Evolutionary conservation across 2,329 filamentous ascomycete species (phyloP), one percentile per base, ranked within the genome.

Genomic region (Colletotrichum plurivorum): DNA sequence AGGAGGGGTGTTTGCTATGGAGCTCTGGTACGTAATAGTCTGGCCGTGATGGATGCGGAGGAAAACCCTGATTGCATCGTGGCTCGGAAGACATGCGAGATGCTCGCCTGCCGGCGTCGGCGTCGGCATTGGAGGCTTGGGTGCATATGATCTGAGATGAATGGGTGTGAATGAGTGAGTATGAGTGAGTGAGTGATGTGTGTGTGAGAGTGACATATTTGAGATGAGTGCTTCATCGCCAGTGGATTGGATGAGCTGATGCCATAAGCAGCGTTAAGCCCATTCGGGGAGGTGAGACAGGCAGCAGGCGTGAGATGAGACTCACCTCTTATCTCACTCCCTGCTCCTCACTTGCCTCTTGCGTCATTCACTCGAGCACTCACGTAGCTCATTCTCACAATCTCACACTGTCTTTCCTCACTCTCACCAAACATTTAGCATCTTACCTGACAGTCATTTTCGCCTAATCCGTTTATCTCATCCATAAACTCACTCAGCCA

Each of bases 201-300:
- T n/a, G 41, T 43, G 41, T 43, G 9, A 36, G 31, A 36, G 31
- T 36, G 9, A 36, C 31, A 36, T 36, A 4, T 25, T 25, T 36
- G 31, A 36, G 31, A 51, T 36, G 18, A 51, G 6, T 41, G 27
- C 25, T 16, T n/a, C 31, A 20, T 54, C 53, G 41, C 41, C 15
- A 43, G 41, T n/a, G 16, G 39, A 65, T 65, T 59, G 60, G 61
- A 45, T 16, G 13, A 18, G 16, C 15, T 13, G 52, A 60, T 66
- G 49, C 20, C 20, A 22, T 56, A 66, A 69, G 55, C 66, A 6
- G 31, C 61, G 53, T 66, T 69, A 65, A 65, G 25, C 66, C 54
- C 46, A 10, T 66, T 69, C 12, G 16, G 55, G 61, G 31, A 66
- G 43, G 61, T 52, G 54, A 16, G 27, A 48, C 41, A 36, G 25